Conservation (phyloP, 345 rosid species). For the Bruguiera sexangula region DNA sequence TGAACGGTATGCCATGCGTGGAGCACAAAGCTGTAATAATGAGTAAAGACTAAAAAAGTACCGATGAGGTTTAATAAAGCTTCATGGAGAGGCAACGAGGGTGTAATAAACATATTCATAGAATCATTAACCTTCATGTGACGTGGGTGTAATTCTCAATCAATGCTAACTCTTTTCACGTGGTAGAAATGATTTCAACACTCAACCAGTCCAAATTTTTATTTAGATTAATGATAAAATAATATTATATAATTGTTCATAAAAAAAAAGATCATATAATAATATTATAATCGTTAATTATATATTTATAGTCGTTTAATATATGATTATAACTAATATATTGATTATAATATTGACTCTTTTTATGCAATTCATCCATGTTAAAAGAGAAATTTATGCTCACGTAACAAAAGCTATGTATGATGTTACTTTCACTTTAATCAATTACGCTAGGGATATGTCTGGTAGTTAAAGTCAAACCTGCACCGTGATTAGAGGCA, state of each 20-base stretch:
- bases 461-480: conserved; percentile 20
- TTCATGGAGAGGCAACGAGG: conserved; percentile 5
- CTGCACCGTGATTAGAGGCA: conserved; percentile 10
- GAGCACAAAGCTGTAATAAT: too few relatives aligned
- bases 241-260: too few relatives aligned
- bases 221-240: too few relatives aligned
- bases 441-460: conserved; percentile 9
- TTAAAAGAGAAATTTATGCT: too few relatives aligned
- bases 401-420: too few relatives aligned
- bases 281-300: too few relatives aligned
- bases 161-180: not conserved
- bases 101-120: not conserved
- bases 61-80: not conserved
- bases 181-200: conserved; percentile 5
- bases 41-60: too few relatives aligned
- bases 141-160: conserved; percentile 5
- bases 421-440: conserved; percentile 9
- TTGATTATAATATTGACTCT: too few relatives aligned
- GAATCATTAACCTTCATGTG: conserved; percentile 29
- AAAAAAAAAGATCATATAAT: too few relatives aligned
- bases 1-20: conserved; percentile 12
- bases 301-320: too few relatives aligned
- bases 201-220: not conserved
- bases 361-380: too few relatives aligned
- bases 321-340: too few relatives aligned